Base-by-base conservation (phyloP, 2,329 filamentous ascomycete species). In the Dothiorella sarmentorum region DNA sequence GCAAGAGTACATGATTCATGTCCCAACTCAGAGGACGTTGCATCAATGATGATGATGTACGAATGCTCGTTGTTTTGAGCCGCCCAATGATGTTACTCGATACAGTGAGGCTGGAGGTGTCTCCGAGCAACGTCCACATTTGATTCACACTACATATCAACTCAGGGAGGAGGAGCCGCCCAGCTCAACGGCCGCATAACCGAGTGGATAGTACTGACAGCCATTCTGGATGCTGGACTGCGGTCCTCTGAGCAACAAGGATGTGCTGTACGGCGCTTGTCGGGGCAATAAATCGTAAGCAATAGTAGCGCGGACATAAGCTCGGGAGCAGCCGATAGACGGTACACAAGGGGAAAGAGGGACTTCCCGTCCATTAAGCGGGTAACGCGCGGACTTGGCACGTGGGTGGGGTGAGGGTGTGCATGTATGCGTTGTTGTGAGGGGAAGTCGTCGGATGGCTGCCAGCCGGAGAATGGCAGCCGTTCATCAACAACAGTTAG, bases 51-150 rank as follows among this genome's bases (percentile, higher is more conserved):
- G 49, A 53, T 29, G 29, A 26, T 26, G 17, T 45, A 17, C 29
- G 17, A 20, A 26, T 17, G 26, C 33, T 37, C 22, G 13, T 37
- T 37, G 17, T 37, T 37, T 7, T 15, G 24, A 7, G 4, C 11
- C 22, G 31, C n/a, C 49, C 49, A 53, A 53, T 53, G 24, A 22
- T 11, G 24, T 7, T 29, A n/a, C 49, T 40, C 49, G 33, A 27
- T 40, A 22, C n/a, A 40, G 35, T 53, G 49, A 53, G 49, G 49
- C 49, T 53, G 49, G 49, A 53, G 49, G 24, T 40, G 35, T 29
- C 49, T 53, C 49, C 49, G 49, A 53, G 5, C 24, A 15, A 27
- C 22, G 22, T 17, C 49, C 49, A 53, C 49, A 53, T 40, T 53
- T 53, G 49, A 53, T 53, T 20, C 29, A 27, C 47, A n/a, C 22